phyloP scores from a whole-genome alignment of 2,329 filamentous ascomycete species.

The Fonsecaea multimorphosa region DNA sequence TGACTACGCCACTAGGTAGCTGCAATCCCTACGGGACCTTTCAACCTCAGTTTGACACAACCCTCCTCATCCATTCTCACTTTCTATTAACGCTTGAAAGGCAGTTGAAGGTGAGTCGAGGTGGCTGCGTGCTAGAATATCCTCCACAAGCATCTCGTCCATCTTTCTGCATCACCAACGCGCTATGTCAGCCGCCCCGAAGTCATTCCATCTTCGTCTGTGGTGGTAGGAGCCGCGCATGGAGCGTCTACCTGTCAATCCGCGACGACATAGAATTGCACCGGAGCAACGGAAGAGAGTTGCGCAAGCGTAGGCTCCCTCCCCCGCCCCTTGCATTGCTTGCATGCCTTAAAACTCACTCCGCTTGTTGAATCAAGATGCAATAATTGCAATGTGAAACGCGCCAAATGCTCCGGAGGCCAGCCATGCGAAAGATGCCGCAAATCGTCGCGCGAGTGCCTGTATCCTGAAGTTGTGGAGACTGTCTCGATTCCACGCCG shows the following conservation, averaged over 20 bases:
- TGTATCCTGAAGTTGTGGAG: conserved; percentile 55
- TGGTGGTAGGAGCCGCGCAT: no score
- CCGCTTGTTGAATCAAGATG: conserved; percentile 47
- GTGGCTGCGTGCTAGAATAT: neutral
- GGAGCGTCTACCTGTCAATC: conserved; percentile 28
- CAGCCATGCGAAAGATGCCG: conserved; percentile 57
- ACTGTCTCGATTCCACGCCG: conserved; percentile 53
- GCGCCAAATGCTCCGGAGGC: conserved; percentile 61
- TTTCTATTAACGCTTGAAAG: neutral
- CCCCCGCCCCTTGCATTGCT: neutral
- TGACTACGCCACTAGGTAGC: neutral
- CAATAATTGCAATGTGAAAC: conserved; percentile 61
- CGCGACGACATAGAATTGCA: conserved; percentile 24
- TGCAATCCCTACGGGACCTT: no score
- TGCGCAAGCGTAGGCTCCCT: conserved; percentile 24
- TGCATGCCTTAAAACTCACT: neutral
- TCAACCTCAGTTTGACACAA: no score
- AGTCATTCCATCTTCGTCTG: no score
- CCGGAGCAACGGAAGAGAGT: conserved; percentile 25
- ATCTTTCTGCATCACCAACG: neutral
- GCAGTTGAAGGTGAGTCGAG: neutral
- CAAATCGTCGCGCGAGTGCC: conserved; percentile 53
- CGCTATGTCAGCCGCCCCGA: neutral
- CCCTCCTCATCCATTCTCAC: neutral
- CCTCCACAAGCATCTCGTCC: neutral